Evolutionary conservation across 371 early-diverging fungal genomes (phyloP).

Genomic region (Zancudomyces culisetae): DNA sequence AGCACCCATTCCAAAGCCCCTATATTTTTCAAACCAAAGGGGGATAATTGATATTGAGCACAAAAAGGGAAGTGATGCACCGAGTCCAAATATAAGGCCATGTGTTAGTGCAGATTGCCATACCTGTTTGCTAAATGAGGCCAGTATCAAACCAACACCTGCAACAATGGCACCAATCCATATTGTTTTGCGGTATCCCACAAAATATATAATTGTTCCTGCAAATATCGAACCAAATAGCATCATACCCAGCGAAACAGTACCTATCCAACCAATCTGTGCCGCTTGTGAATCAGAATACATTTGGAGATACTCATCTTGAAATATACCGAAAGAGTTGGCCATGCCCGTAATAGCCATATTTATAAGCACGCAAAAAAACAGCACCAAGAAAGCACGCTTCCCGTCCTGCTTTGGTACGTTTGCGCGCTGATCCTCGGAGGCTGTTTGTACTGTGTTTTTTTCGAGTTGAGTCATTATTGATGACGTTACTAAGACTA

Average conservation of each 20-base stretch:
- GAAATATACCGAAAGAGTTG: constrained; percentile 27
- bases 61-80: constrained; percentile 36
- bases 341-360: constrained; percentile 16
- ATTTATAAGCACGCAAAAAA: neutral
- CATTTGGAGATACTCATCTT: constrained; percentile 21
- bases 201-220: constrained; percentile 20
- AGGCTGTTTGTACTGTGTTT: too few relatives aligned
- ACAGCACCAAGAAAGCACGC: neutral
- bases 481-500: too few relatives aligned
- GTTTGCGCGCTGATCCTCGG: too few relatives aligned
- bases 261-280: constrained; percentile 28
- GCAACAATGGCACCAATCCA: constrained; percentile 22
- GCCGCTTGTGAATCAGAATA: constrained; percentile 17
- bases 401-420: neutral
- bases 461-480: too few relatives aligned
- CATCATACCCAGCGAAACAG: constrained; percentile 20
- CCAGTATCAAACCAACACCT: constrained; percentile 21
- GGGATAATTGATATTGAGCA: constrained; percentile 34
- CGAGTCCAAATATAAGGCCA: constrained; percentile 44
- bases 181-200: constrained; percentile 24
- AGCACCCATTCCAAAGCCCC: constrained; percentile 55
- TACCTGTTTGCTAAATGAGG: constrained; percentile 22
- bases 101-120: constrained; percentile 50
- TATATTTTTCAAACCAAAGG: constrained; percentile 54
- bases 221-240: constrained; percentile 24